Percentiles rank a stretch among this genome's conserved stretches.
Conservation (phyloP, 345 rosid genomes). For the Salix viminalis region DNA sequence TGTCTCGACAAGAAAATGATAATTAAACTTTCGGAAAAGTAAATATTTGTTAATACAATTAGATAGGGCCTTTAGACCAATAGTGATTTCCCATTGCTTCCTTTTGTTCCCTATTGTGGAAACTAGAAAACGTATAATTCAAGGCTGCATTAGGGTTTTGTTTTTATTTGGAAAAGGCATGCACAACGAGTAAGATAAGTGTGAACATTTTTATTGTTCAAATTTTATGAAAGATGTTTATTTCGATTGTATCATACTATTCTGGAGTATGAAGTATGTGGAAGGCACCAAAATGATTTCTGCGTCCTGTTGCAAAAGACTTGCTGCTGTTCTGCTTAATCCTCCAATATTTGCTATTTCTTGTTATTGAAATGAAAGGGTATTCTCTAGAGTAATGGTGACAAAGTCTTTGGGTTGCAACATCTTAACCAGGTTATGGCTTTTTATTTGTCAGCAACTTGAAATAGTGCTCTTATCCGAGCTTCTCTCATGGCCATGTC, state of each 20-base stretch:
- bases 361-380: neutral
- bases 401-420: constrained; percentile 9
- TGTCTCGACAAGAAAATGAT: neutral
- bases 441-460: neutral
- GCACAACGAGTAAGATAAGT: neutral
- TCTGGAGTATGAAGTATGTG: neutral
- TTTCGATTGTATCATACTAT: neutral
- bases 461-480: neutral
- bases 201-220: neutral
- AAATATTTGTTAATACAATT: neutral
- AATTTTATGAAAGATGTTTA: neutral
- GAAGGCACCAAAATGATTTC: neutral
- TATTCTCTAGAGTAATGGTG: neutral
- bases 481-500: neutral
- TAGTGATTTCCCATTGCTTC: neutral
- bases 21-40: neutral
- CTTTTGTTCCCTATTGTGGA: neutral
- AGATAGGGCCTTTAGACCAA: neutral
- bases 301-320: neutral
- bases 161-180: neutral
- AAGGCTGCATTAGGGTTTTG: neutral
- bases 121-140: neutral
- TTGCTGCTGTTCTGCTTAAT: constrained; percentile 11
- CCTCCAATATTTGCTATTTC: neutral
- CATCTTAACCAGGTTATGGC: neutral